These are phyloP conservation scores for Macrotyloma uniflorum DNA, from an alignment of 306 rosid genomes.

Conservation along the genomic window DNA sequence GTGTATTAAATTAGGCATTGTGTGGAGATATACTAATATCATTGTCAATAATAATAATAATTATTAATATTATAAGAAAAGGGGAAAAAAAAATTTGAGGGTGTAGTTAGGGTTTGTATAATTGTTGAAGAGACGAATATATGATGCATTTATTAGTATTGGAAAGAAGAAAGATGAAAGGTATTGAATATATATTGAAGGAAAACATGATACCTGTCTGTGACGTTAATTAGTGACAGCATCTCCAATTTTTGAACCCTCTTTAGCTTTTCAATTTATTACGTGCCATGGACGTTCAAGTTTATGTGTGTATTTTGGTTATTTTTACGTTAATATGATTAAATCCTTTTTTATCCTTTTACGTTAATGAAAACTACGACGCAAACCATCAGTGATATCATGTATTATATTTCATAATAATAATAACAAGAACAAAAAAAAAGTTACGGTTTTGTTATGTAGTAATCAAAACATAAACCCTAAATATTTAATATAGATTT, in stretches of 20 bases:
- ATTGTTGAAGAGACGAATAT: constrained; percentile 29
- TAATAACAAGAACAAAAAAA: too few relatives aligned
- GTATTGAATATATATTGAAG: constrained; percentile 34
- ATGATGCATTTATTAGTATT: constrained; percentile 52
- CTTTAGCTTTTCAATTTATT: constrained; percentile 27
- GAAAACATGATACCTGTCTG: constrained; percentile 42
- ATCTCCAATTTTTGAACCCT: constrained; percentile 17
- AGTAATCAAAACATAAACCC: too few relatives aligned
- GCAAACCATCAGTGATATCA: too few relatives aligned
- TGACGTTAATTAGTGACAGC: constrained; percentile 38
- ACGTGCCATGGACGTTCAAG: background rate
- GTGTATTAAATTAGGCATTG: background rate
- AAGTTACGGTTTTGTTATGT: too few relatives aligned
- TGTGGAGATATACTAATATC: background rate
- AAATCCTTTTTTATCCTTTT: too few relatives aligned
- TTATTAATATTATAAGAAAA: too few relatives aligned
- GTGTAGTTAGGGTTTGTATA: background rate
- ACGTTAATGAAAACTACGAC: too few relatives aligned
- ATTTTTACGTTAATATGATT: background rate
- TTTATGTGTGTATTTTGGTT: background rate
- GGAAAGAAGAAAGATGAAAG: background rate
- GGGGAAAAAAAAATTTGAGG: too few relatives aligned
- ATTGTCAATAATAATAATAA: constrained; percentile 9
- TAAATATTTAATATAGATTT: too few relatives aligned
- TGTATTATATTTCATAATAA: too few relatives aligned